These are phyloP conservation scores for Arachnopeziza araneosa DNA, from an alignment of 2,329 filamentous ascomycete genomes.

Conservation along the genomic window DNA sequence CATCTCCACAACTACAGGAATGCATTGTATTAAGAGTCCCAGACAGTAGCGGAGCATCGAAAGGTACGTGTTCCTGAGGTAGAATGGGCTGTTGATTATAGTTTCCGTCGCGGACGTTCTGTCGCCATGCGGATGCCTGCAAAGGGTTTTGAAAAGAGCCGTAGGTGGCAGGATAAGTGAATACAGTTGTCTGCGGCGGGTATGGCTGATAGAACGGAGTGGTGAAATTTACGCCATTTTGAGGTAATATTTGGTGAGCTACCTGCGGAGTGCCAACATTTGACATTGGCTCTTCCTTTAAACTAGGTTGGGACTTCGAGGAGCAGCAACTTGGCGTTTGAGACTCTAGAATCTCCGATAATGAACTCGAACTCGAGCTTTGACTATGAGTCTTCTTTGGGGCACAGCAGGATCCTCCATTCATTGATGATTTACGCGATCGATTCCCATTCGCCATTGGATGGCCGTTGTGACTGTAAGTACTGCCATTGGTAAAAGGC, in stretches of 20 bases:
- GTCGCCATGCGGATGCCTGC: slow-evolving; percentile 48
- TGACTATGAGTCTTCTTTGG: slow-evolving; percentile 21
- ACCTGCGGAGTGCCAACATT: slow-evolving; percentile 22
- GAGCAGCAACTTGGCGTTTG: slow-evolving; percentile 35
- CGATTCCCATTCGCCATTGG: background rate
- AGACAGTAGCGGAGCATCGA: slow-evolving; percentile 34
- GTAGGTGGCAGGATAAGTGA: slow-evolving; percentile 48
- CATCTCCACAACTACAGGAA: slow-evolving; percentile 58
- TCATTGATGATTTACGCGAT: background rate
- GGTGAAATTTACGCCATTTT: slow-evolving; percentile 20
- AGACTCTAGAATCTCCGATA: slow-evolving; percentile 15
- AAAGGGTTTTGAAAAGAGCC: slow-evolving; percentile 51
- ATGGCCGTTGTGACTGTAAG: background rate
- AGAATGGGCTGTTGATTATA: slow-evolving; percentile 32
- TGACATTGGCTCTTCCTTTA: slow-evolving; percentile 17
- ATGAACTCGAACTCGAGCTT: slow-evolving; percentile 21
- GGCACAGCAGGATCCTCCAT: slow-evolving; percentile 17
- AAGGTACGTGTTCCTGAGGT: slow-evolving; percentile 1
- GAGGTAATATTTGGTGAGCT: slow-evolving; percentile 18
- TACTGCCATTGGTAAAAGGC: background rate
- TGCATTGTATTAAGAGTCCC: slow-evolving; percentile 30
- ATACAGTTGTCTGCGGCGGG: slow-evolving; percentile 40
- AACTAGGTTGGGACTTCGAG: slow-evolving; percentile 20
- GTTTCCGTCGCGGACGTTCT: slow-evolving; percentile 37
- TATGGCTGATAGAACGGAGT: slow-evolving; percentile 20